Conservation (phyloP, 306 rosid genomes). For the Rubus idaeus region DNA sequence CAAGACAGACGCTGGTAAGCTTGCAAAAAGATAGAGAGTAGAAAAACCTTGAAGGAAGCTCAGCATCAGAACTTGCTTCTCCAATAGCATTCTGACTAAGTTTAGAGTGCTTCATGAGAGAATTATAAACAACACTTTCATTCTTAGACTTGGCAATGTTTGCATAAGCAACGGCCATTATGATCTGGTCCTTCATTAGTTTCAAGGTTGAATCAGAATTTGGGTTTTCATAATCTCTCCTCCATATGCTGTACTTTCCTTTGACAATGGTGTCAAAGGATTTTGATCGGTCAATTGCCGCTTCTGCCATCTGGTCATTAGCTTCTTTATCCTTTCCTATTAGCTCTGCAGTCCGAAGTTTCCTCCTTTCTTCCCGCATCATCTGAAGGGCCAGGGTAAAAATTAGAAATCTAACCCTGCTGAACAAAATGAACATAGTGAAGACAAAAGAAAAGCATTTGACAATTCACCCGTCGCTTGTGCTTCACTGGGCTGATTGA, state of each 20-base stretch:
- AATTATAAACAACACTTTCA: slow-evolving; percentile 51
- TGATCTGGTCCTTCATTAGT: slow-evolving; percentile 93
- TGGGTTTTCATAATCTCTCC: slow-evolving; percentile 83
- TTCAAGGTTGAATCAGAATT: slow-evolving; percentile 89
- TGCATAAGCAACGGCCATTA: slow-evolving; percentile 89
- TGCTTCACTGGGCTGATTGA: slow-evolving; percentile 77
- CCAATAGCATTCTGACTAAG: slow-evolving; percentile 72
- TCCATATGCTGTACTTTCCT: slow-evolving; percentile 94
- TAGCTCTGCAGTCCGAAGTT: slow-evolving; percentile 63
- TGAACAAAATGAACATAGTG: slow-evolving; percentile 6
- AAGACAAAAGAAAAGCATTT: slow-evolving; percentile 25
- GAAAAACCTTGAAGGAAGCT: slow-evolving; percentile 81
- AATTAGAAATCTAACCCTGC: slow-evolving; percentile 24
- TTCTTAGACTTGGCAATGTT: slow-evolving; percentile 82
- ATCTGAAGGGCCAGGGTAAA: slow-evolving; percentile 47
- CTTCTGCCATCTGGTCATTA: slow-evolving; percentile 54
- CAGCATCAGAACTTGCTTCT: slow-evolving; percentile 77
- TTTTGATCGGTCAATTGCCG: slow-evolving; percentile 70
- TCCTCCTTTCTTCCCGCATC: slow-evolving; percentile 78
- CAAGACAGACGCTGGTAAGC: slow-evolving; percentile 26
- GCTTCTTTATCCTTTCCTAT: slow-evolving; percentile 62
- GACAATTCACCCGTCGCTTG: slow-evolving; percentile 68
- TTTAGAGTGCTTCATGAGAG: slow-evolving; percentile 62
- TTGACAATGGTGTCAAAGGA: slow-evolving; percentile 53
- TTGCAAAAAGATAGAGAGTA: slow-evolving; percentile 20